A percentile compares a stretch with the other conserved stretches of the same genome.
Conservation (phyloP, 2,329 filamentous ascomycete genomes). For the Davidsoniella virescens region DNA sequence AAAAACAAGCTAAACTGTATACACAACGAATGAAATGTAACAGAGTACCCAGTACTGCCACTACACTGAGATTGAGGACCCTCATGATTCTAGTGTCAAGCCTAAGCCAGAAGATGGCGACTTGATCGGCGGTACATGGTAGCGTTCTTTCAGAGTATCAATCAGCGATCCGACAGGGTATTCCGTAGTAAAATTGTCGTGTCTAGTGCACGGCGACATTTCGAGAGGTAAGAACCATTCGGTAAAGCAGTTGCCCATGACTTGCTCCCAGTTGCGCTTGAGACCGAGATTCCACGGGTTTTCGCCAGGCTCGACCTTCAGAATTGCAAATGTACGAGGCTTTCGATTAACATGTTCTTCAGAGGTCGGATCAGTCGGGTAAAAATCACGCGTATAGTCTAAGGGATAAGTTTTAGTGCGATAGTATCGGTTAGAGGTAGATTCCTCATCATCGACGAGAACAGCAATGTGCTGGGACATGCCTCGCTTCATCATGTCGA, state of each 20-base stretch:
- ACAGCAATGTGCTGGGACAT: constrained; percentile 61
- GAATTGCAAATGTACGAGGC: constrained; percentile 56
- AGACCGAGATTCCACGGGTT: constrained; percentile 73
- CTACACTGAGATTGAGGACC: too few relatives aligned
- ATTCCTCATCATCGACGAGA: constrained; percentile 32
- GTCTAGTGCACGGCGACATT: constrained; percentile 56
- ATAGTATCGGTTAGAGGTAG: constrained; percentile 19
- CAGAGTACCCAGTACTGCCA: too few relatives aligned
- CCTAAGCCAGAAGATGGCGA: too few relatives aligned
- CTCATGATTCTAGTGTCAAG: too few relatives aligned
- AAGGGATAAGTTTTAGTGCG: constrained; percentile 44
- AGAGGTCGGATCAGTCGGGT: constrained; percentile 17
- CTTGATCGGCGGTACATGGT: constrained; percentile 11
- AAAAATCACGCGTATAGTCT: constrained; percentile 10
- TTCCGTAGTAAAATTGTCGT: constrained; percentile 48
- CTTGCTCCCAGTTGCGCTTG: constrained; percentile 54
- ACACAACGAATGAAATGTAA: too few relatives aligned
- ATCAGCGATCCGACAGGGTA: constrained; percentile 52
- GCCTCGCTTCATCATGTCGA: constrained; percentile 54
- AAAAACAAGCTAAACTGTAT: too few relatives aligned
- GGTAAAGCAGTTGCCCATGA: constrained; percentile 56
- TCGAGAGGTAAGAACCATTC: constrained; percentile 73
- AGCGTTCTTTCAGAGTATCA: constrained; percentile 33
- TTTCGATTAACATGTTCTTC: constrained; percentile 22
- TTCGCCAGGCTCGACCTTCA: constrained; percentile 55